Base-by-base conservation (phyloP, 306 rosid species). In the Cicer yamashitae region DNA sequence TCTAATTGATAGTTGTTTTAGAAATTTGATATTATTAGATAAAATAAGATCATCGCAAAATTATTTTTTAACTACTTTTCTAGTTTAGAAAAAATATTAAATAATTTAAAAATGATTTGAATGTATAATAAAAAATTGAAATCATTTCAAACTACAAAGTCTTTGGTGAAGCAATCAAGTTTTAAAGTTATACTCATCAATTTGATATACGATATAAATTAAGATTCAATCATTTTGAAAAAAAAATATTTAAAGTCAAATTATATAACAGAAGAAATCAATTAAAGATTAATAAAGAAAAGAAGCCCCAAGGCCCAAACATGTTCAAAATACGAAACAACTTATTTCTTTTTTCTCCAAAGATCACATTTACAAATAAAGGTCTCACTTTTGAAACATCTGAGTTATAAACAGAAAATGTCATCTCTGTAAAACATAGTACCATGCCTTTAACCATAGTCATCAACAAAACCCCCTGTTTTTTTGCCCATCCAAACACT, bases 401-500 rank as follows among this genome's bases (percentile, higher is more conserved):
- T 13, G n/a, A 12, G 12, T 13, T 47, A 39, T 14, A 22, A 41
- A 73, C 54, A 59, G 2, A 58, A 73, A 40, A 43, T 25, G 47
- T 1, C 46, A 59, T 15, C 17, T 8, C 37, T 59, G 25, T 73
- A 3, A 73, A 59, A 25, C 58, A 46, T 52, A 14, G 22, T 58
- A 43, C 67, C 44, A 48, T 10, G 48, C 22, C 25, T 63, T 75
- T 53, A 78, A 70, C 65, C 62, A 20, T 30, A 5, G 66, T 14
- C 53, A 4, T 52, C 73, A 52, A 61, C 67, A 67, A 60, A 51
- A 60, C 43, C 63, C 64, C 76, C 15, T 45, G 52, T 1, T 40
- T 68, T 57, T 52, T 13, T 57, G 69, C 51, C 73, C 43, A 60
- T 48, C 20, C 38, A 13, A 60, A 78, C 70, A 54, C 74, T 44